A percentile compares a stretch with the other conserved stretches of the same genome.
These are phyloP conservation scores for Diaporthe sp. DNA, from an alignment of 2,329 filamentous ascomycete genomes.

Conservation along the genomic window DNA sequence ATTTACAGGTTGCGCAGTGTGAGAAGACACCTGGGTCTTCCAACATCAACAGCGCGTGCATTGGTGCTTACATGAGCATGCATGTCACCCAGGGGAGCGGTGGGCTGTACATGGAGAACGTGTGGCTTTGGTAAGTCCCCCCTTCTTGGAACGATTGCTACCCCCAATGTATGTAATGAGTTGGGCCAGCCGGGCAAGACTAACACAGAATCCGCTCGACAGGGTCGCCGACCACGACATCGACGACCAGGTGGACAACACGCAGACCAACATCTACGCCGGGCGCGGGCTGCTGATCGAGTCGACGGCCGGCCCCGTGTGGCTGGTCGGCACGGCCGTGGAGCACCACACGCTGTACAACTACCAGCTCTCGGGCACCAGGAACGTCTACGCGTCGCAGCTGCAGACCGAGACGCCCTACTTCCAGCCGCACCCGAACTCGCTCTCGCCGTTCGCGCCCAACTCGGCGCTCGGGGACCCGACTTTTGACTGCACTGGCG, in stretches of 20 bases:
- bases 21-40: slow-evolving; percentile 58
- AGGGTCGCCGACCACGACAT: slow-evolving; percentile 46
- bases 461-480: slow-evolving; percentile 57
- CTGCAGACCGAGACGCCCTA: slow-evolving; percentile 79
- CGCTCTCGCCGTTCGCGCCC: slow-evolving; percentile 65
- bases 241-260: slow-evolving; percentile 48
- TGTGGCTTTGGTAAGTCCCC: slow-evolving; percentile 54
- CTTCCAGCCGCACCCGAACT: slow-evolving; percentile 72
- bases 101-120: slow-evolving; percentile 58
- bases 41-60: slow-evolving; percentile 44
- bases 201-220: slow-evolving; percentile 23
- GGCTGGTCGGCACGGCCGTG: slow-evolving; percentile 73
- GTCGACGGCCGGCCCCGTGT: slow-evolving; percentile 57
- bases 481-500: slow-evolving; percentile 57
- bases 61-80: slow-evolving; percentile 52
- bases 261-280: slow-evolving; percentile 61
- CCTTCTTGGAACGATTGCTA: too few relatives aligned
- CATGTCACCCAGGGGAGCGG: slow-evolving; percentile 50
- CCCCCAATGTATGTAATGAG: too few relatives aligned
- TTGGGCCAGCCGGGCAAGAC: not conserved
- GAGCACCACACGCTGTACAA: slow-evolving; percentile 76
- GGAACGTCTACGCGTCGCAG: slow-evolving; percentile 71
- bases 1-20: slow-evolving; percentile 75
- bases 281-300: slow-evolving; percentile 62
- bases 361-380: slow-evolving; percentile 71